Base-by-base conservation (phyloP, 345 rosid species). In the Dovyalis caffra region DNA sequence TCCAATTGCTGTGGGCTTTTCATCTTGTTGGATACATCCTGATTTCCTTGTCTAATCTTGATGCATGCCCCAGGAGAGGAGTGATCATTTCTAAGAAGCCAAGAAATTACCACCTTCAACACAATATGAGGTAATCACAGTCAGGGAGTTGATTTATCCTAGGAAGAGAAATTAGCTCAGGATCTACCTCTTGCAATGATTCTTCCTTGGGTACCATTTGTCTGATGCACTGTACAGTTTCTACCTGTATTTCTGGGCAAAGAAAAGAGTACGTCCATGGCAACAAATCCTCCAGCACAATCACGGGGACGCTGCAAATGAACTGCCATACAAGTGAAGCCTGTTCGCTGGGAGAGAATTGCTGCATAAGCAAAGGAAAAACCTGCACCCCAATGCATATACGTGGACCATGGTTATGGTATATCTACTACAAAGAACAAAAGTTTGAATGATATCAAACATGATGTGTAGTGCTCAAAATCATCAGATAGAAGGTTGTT, bases 251-350 rank as follows among this genome's bases (percentile, higher is more conserved):
- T 12, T 74, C 68, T 40, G 79, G 81, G 69, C 82, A 74, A 70
- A 90, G 78, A 77, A 84, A 87, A 56, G 91, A 85, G 66, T 77
- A 78, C 85, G 90, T 76, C 97, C 93, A 91, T 45, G 93, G 96
- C 70, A 91, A 78, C 65, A 86, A 61, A 25, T 83, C 90, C 86
- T 86, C 87, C 32, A 93, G 79, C 74, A 89, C 81, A 69, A 86
- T 81, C 76, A 86, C 76, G 5, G 94, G 97, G 80, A 93, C 84
- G 70, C 89, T 88, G 68, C 88, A 88, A 40, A 93, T 72, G 81
- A 85, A 91, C 68, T 87, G 88, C 91, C 90, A 88, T 70, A 88
- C 83, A 25, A 93, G 72, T 16, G 85, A 86, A 79, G 85, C 87
- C 76, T 91, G 96, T 73, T 89, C 90, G 72, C 78, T 45, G 51